phyloP scores from a whole-genome alignment of 441 rosid genomes.

The Kokia cookei region DNA sequence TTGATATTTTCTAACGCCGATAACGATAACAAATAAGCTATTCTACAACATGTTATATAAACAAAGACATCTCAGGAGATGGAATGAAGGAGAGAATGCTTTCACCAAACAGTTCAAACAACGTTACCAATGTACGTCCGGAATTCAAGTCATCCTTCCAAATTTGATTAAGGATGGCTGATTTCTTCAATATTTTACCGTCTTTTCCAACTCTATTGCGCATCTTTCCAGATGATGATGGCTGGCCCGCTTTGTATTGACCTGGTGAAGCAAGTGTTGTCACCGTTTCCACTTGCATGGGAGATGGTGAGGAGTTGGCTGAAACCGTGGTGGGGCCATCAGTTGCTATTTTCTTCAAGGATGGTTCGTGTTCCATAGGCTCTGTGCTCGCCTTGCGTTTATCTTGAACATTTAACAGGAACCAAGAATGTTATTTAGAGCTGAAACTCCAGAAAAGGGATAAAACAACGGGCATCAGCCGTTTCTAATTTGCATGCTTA shows the following conservation, averaged over 20 bases:
- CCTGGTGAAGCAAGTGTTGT: slow-evolving; percentile 22
- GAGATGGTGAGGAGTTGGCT: slow-evolving; percentile 26
- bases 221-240: slow-evolving; percentile 36
- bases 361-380: slow-evolving; percentile 36
- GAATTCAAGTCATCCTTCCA: slow-evolving; percentile 84
- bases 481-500: not conserved
- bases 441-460: not conserved
- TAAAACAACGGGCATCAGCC: not conserved
- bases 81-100: slow-evolving; percentile 72
- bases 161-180: slow-evolving; percentile 51
- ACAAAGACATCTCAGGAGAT: slow-evolving; percentile 67
- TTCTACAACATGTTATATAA: slow-evolving; percentile 35
- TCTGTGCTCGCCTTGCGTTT: slow-evolving; percentile 49
- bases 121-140: slow-evolving; percentile 50
- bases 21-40: not conserved
- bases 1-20: not conserved
- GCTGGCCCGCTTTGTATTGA: slow-evolving; percentile 27
- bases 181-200: slow-evolving; percentile 23
- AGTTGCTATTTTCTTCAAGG: slow-evolving; percentile 45
- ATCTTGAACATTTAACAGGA: slow-evolving; percentile 26
- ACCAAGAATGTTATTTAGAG: slow-evolving; percentile 1
- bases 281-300: slow-evolving; percentile 33
- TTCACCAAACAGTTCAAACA: slow-evolving; percentile 73
- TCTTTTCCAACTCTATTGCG: slow-evolving; percentile 21
- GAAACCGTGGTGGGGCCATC: slow-evolving; percentile 32